Evolutionary conservation across 768 basidiomycete genomes (phyloP), one percentile per base, ranked within the genome.

Genomic region (Piloderma croceum): DNA sequence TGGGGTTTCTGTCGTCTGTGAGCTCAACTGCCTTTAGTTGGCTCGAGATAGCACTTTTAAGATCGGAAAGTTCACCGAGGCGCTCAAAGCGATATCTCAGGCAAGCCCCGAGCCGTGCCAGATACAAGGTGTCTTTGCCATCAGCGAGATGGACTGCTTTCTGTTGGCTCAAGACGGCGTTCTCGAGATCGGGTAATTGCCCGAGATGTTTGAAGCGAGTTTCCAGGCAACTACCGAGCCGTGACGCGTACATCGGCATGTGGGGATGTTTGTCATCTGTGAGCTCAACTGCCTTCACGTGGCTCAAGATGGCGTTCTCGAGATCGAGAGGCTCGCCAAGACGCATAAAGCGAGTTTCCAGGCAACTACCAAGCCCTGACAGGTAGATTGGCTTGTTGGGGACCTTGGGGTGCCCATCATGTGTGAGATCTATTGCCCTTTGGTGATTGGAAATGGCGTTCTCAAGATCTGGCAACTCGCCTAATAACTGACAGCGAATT

Each of bases 161-260:
- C 25, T 41, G 17, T n/a, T 45, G 42, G n/a, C 18, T n/a, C 4
- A 36, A 34, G 10, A 52, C 57, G 1, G 49, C 48, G 41, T 25
- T 9, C 50, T 39, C 3, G 55, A 43, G 24, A 4, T 18, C 42
- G 36, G 19, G 60, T 41, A 1, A 49, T 42, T 32, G n/a, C n/a
- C n/a, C n/a, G n/a, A n/a, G n/a, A n/a, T n/a, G n/a, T n/a, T n/a
- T n/a, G n/a, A n/a, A n/a, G n/a, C n/a, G n/a, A n/a, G n/a, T n/a
- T n/a, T n/a, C n/a, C n/a, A n/a, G n/a, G n/a, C n/a, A n/a, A n/a
- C 31, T 44, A 7, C 50, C 62, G 5, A 67, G 47, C 23, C 53
- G 49, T 19, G 24, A 24, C 4, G 24, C 22, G 7, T 22, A 12
- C 39, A 7, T 3, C 15, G 42, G 39, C 24, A 6, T 40, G 19